Conservation (phyloP, 192 early-diverging fungal genomes). For the Backusella morwellensis region DNA sequence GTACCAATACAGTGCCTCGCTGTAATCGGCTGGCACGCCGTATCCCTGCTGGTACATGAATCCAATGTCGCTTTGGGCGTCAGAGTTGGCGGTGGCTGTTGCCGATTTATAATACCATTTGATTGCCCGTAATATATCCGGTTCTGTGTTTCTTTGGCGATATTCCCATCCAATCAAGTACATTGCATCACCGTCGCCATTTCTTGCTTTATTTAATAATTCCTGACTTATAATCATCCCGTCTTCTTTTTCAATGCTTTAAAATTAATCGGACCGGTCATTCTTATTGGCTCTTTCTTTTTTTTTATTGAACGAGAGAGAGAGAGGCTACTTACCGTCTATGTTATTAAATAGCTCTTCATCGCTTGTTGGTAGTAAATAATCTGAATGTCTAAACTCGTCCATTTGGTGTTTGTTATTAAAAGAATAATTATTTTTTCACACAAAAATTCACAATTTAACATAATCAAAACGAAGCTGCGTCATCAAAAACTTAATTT, state of each 20-base stretch:
- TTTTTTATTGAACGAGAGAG: not conserved
- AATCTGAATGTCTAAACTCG: not conserved
- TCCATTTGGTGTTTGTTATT: not conserved
- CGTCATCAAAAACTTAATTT: no score
- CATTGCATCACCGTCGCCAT: not conserved
- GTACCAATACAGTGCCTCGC: not conserved
- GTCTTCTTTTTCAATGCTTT: conserved; percentile 1
- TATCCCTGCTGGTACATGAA: not conserved
- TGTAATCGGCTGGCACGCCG: not conserved
- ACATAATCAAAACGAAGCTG: no score
- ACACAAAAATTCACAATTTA: not conserved
- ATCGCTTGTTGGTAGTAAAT: not conserved
- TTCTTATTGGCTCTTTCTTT: not conserved
- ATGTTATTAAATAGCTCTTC: not conserved
- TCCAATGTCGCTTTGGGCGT: not conserved
- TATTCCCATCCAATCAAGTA: not conserved
- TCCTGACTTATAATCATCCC: not conserved
- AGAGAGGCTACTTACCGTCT: not conserved
- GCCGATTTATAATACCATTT: not conserved
- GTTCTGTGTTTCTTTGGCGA: not conserved
- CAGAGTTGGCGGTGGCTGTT: not conserved
- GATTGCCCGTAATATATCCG: not conserved
- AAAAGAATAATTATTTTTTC: not conserved
- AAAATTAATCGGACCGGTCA: conserved; percentile 3
- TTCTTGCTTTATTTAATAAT: not conserved